A percentile compares a stretch with the other conserved stretches of the same genome.
Evolutionary conservation across 139 green algal genomes (phyloP).

Genomic region (Zygnema cylindricum): DNA sequence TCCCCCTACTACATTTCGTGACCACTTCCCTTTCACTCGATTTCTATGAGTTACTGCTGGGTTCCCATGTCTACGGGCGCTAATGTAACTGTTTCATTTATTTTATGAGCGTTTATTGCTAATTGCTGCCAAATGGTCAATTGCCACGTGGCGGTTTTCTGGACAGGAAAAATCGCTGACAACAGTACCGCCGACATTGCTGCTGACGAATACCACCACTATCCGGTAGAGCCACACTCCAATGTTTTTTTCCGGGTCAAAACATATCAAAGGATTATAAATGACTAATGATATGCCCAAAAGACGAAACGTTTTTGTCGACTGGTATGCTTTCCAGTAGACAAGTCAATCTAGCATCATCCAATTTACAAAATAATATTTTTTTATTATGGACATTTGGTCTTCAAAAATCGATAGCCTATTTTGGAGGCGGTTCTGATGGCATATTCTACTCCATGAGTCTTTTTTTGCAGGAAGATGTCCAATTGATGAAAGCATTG

Average conservation of each 20-base stretch:
- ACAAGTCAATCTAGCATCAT: too few species aligned
- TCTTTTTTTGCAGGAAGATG: slow-evolving; percentile 60
- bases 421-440: too few species aligned
- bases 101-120: too few species aligned
- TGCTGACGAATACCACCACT: neutral
- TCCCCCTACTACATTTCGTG: too few species aligned
- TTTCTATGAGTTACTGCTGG: too few species aligned
- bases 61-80: too few species aligned
- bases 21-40: too few species aligned
- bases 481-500: slow-evolving; percentile 65
- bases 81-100: too few species aligned
- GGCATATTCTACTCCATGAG: neutral
- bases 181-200: neutral
- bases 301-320: neutral
- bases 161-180: neutral
- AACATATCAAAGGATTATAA: neutral
- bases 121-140: too few species aligned
- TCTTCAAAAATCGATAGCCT: too few species aligned
- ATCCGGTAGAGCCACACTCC: neutral
- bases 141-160: too few species aligned
- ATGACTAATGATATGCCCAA: neutral
- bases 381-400: neutral
- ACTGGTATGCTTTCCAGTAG: neutral
- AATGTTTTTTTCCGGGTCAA: neutral
- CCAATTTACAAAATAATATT: too few species aligned